A percentile compares a stretch with the other conserved stretches of the same genome.
Conservation (phyloP, 768 basidiomycete species). For the Leccinum rimulosum region DNA sequence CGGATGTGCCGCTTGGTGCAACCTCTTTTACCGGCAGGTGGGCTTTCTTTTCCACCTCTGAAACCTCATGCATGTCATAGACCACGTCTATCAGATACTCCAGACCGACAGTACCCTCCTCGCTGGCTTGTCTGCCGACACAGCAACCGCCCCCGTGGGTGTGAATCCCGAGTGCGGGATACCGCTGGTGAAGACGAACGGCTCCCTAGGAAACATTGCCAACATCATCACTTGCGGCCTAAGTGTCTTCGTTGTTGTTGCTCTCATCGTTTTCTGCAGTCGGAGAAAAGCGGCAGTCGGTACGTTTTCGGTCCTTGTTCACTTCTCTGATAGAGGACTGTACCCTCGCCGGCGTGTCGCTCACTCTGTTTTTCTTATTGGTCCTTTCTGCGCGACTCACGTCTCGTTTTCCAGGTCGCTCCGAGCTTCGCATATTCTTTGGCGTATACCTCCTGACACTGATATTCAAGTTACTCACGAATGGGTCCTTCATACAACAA, state of each 20-base stretch:
- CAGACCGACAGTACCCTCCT: constrained; percentile 33
- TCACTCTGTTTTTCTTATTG: neutral
- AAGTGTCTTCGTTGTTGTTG: constrained; percentile 57
- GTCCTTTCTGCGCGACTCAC: constrained; percentile 1
- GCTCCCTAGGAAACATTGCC: constrained; percentile 78
- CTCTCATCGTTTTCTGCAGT: constrained; percentile 55
- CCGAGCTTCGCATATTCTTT: constrained; percentile 70
- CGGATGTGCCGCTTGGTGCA: constrained; percentile 83
- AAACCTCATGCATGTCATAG: constrained; percentile 6
- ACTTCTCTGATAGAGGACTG: neutral
- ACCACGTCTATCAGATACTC: constrained; percentile 40
- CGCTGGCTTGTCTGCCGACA: constrained; percentile 41
- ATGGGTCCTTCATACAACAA: constrained; percentile 75
- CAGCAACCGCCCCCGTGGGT: constrained; percentile 70
- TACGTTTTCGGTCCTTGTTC: constrained; percentile 32
- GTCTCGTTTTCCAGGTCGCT: constrained; percentile 44
- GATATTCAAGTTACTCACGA: constrained; percentile 77
- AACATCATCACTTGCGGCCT: constrained; percentile 82
- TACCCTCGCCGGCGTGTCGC: neutral
- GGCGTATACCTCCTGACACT: constrained; percentile 67
- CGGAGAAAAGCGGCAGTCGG: constrained; percentile 89
- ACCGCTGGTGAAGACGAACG: constrained; percentile 51
- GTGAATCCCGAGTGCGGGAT: constrained; percentile 82
- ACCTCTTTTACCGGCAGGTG: constrained; percentile 90
- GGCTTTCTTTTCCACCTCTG: constrained; percentile 20